phyloP scores from a whole-genome alignment of 2,329 filamentous ascomycete genomes.

The Pyrenochaeta sp. region DNA sequence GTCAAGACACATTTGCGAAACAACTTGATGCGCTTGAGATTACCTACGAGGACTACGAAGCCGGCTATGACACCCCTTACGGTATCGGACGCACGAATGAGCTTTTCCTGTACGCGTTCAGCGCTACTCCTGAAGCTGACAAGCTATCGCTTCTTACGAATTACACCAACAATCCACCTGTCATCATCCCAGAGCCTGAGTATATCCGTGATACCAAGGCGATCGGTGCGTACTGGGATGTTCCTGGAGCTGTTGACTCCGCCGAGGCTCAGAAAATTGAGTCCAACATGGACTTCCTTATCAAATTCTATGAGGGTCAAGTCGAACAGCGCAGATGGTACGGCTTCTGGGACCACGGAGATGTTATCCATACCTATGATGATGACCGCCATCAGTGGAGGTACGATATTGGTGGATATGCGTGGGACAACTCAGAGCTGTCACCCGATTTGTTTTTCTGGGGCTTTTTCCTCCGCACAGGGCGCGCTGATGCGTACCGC shows the following conservation, averaged over 20 bases:
- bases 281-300: conserved; percentile 63
- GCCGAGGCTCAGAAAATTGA: conserved; percentile 53
- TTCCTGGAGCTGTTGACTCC: conserved; percentile 49
- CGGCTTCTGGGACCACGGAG: conserved; percentile 69
- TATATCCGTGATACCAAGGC: conserved; percentile 63
- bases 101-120: conserved; percentile 63
- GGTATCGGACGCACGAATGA: conserved; percentile 68
- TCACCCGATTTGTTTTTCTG: conserved; percentile 71
- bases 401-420: conserved; percentile 70
- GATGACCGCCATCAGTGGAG: conserved; percentile 67
- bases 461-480: conserved; percentile 69
- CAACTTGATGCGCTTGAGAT: conserved; percentile 69
- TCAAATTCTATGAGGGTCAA: conserved; percentile 64
- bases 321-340: conserved; percentile 68
- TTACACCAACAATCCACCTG: conserved; percentile 62
- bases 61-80: conserved; percentile 63
- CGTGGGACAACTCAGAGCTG: conserved; percentile 71
- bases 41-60: conserved; percentile 71
- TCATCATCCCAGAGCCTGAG: conserved; percentile 58
- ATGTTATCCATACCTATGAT: conserved; percentile 71
- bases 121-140: conserved; percentile 60
- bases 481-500: conserved; percentile 64
- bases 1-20: conserved; percentile 63
- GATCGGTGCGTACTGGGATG: conserved; percentile 64
- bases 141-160: conserved; percentile 55